Percentiles rank a stretch among this genome's conserved stretches.
Evolutionary conservation across 768 basidiomycete genomes (phyloP).

Genomic region (Pleurotus cornucopiae): DNA sequence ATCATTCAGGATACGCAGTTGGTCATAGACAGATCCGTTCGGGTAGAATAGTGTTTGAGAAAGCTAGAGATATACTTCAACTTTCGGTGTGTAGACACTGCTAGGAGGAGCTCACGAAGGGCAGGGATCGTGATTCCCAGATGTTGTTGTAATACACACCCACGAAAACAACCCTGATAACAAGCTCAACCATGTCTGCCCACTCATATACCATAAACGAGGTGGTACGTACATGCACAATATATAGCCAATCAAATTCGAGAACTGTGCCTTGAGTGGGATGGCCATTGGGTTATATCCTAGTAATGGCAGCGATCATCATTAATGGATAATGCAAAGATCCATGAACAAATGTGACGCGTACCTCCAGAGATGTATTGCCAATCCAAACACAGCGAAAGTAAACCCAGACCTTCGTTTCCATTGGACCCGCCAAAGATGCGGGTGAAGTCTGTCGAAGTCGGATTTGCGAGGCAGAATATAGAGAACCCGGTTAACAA

Average conservation of each 20-base stretch:
- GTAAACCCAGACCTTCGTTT: constrained; percentile 61
- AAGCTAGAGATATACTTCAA: constrained; percentile 30
- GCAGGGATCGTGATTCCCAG: constrained; percentile 39
- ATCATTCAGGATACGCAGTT: constrained; percentile 31
- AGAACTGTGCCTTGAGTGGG: constrained; percentile 47
- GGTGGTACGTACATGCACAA: constrained; percentile 38
- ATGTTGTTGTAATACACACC: constrained; percentile 52
- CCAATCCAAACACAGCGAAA: constrained; percentile 61
- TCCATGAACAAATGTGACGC: not conserved
- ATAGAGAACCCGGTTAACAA: constrained; percentile 53
- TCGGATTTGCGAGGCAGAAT: constrained; percentile 53
- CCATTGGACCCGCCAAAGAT: constrained; percentile 62
- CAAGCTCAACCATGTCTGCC: not conserved
- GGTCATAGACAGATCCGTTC: constrained; percentile 41
- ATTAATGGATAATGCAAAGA: not conserved
- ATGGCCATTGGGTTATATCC: constrained; percentile 45
- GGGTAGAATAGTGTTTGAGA: constrained; percentile 47
- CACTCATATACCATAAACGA: constrained; percentile 2
- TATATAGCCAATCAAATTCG: constrained; percentile 42
- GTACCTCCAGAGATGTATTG: constrained; percentile 46
- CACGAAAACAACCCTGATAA: constrained; percentile 34
- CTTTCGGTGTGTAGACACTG: constrained; percentile 14
- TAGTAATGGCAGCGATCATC: constrained; percentile 8
- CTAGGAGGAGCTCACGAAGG: constrained; percentile 18
- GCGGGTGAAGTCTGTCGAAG: constrained; percentile 42